Evolutionary conservation across 345 rosid genomes (phyloP).

Genomic region (Brassica cretica): DNA sequence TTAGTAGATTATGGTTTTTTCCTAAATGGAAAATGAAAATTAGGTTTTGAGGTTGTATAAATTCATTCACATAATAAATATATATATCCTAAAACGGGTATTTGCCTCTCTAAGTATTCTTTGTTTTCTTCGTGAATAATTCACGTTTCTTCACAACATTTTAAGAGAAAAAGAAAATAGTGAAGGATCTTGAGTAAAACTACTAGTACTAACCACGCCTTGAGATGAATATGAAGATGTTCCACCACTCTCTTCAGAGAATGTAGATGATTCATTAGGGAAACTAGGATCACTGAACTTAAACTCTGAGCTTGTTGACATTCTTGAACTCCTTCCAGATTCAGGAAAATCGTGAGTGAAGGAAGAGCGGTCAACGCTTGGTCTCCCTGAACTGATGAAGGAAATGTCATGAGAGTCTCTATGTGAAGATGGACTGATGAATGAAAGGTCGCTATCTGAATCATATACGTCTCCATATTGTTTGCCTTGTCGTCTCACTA

Average conservation of each 20-base stretch:
- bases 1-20: background rate
- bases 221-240: conserved; percentile 66
- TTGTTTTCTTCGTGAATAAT: background rate
- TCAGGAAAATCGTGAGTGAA: conserved; percentile 54
- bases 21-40: background rate
- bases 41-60: background rate
- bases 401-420: conserved; percentile 65
- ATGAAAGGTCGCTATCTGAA: conserved; percentile 71
- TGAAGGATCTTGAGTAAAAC: background rate
- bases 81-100: background rate
- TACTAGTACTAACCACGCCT: conserved; percentile 47
- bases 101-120: background rate
- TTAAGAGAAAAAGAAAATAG: background rate
- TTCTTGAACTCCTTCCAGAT: conserved; percentile 43
- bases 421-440: conserved; percentile 41
- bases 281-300: conserved; percentile 50
- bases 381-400: conserved; percentile 76
- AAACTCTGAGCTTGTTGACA: conserved; percentile 62
- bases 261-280: conserved; percentile 43
- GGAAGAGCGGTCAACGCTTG: conserved; percentile 64
- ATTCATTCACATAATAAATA: background rate
- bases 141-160: background rate
- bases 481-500: conserved; percentile 40
- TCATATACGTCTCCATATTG: conserved; percentile 52
- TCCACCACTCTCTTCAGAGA: conserved; percentile 60